Evolutionary conservation across 2,329 filamentous ascomycete genomes (phyloP).

Genomic region (Colletotrichum kahawae): DNA sequence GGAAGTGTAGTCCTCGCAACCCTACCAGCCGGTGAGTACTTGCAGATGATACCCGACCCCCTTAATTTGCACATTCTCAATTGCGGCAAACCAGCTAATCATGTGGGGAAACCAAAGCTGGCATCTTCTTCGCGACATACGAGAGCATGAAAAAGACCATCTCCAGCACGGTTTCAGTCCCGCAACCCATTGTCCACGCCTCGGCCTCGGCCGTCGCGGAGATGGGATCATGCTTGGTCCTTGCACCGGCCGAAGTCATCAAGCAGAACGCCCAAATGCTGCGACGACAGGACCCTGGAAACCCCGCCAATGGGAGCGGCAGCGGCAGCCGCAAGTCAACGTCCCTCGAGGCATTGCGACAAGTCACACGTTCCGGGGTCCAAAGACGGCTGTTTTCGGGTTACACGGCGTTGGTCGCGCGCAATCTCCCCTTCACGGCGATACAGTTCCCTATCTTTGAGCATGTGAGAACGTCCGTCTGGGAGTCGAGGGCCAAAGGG

Average conservation of each 20-base stretch:
- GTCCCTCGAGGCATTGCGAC: conserved; percentile 54
- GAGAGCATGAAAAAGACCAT: conserved; percentile 75
- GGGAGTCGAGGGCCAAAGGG: conserved; percentile 36
- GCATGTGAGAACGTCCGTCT: conserved; percentile 62
- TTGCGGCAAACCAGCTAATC: neutral
- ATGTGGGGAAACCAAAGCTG: conserved; percentile 54
- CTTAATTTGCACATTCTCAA: neutral
- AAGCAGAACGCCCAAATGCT: conserved; percentile 96
- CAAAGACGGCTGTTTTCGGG: conserved; percentile 68
- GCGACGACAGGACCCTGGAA: conserved; percentile 28
- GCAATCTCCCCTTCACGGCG: conserved; percentile 87
- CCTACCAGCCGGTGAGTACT: conserved; percentile 74
- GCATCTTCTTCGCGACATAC: conserved; percentile 90
- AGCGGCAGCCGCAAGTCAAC: conserved; percentile 33
- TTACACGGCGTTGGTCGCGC: conserved; percentile 79
- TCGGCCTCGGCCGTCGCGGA: conserved; percentile 78
- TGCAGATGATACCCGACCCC: neutral
- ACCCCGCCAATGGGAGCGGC: neutral
- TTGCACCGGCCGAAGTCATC: conserved; percentile 88
- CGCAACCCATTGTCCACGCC: conserved; percentile 74
- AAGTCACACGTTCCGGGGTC: conserved; percentile 58
- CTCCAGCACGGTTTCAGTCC: conserved; percentile 57
- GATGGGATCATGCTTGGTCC: conserved; percentile 82
- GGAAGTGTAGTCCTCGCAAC: conserved; percentile 86
- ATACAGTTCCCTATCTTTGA: conserved; percentile 91